Conservation (phyloP, 2,329 filamentous ascomycete species). For the Aspergillus fumigatus region DNA sequence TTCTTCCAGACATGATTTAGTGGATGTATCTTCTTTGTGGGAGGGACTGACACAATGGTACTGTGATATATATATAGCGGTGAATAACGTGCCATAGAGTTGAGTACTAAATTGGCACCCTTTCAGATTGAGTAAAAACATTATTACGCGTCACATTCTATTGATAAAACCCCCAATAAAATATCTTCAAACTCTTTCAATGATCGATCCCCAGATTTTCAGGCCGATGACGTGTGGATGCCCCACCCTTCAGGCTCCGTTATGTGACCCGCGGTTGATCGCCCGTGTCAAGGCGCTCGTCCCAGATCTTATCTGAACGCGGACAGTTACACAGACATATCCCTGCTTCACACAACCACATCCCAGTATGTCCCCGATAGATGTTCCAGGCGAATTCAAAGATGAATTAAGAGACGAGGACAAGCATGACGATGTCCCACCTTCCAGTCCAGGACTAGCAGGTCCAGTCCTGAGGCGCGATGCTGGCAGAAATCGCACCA, state of each 20-base stretch:
- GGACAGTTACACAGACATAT: background rate
- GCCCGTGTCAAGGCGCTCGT: background rate
- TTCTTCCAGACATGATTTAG: too few species aligned
- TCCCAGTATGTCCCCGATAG: background rate
- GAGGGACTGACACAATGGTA: too few species aligned
- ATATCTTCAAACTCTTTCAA: too few species aligned
- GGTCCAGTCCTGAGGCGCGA: background rate
- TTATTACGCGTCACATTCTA: too few species aligned
- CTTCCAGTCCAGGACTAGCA: background rate
- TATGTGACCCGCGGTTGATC: background rate
- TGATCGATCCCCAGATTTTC: background rate
- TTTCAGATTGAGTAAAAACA: too few species aligned
- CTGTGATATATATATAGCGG: too few species aligned
- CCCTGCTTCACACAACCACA: background rate
- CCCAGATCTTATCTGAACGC: background rate
- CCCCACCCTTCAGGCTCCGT: too few species aligned
- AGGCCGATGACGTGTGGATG: background rate
- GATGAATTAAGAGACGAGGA: background rate
- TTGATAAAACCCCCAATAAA: too few species aligned
- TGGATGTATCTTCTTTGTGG: too few species aligned
- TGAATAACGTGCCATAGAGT: too few species aligned
- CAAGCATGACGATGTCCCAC: background rate
- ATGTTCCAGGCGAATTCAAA: background rate
- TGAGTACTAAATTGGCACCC: too few species aligned
- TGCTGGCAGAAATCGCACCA: background rate